phyloP scores from a whole-genome alignment of 2,329 filamentous ascomycete genomes.

The Penicillium brasilianum region DNA sequence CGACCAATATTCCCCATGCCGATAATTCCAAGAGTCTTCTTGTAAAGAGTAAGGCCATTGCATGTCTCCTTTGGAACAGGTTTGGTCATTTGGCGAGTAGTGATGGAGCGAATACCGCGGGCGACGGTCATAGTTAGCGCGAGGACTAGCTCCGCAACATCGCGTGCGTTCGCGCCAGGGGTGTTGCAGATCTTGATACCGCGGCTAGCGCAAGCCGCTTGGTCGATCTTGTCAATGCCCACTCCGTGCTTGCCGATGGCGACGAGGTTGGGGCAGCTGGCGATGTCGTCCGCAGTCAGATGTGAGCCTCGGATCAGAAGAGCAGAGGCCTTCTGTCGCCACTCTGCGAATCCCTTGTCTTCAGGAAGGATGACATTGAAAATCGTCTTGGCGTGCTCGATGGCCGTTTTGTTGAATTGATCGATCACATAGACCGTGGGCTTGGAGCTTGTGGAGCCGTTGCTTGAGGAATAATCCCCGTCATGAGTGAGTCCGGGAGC shows the following conservation, averaged over 20 bases:
- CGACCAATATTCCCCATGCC: constrained; percentile 50
- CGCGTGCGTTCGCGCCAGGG: constrained; percentile 52
- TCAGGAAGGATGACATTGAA: constrained; percentile 48
- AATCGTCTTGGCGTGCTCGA: constrained; percentile 41
- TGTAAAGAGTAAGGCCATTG: constrained; percentile 44
- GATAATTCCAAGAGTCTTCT: constrained; percentile 45
- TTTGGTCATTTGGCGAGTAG: constrained; percentile 34
- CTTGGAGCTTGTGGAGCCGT: constrained; percentile 27
- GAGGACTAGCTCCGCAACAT: constrained; percentile 49
- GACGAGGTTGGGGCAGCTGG: constrained; percentile 42
- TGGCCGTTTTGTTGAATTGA: constrained; percentile 44
- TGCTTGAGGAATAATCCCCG: constrained; percentile 4
- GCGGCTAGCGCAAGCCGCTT: constrained; percentile 43
- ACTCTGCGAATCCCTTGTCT: constrained; percentile 44
- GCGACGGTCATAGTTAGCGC: constrained; percentile 45
- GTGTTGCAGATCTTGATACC: constrained; percentile 56
- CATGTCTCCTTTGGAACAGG: constrained; percentile 48
- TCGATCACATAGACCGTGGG: constrained; percentile 51
- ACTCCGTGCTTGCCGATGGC: constrained; percentile 57
- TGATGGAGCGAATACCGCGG: constrained; percentile 40
- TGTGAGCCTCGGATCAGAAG: constrained; percentile 47
- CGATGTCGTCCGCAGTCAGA: constrained; percentile 48
- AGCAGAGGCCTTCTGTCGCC: constrained; percentile 49
- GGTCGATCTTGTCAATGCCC: constrained; percentile 55
- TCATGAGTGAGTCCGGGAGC: constrained; percentile 17